phyloP scores from a whole-genome alignment of 257 asterid genomes.

The Mitragyna speciosa region DNA sequence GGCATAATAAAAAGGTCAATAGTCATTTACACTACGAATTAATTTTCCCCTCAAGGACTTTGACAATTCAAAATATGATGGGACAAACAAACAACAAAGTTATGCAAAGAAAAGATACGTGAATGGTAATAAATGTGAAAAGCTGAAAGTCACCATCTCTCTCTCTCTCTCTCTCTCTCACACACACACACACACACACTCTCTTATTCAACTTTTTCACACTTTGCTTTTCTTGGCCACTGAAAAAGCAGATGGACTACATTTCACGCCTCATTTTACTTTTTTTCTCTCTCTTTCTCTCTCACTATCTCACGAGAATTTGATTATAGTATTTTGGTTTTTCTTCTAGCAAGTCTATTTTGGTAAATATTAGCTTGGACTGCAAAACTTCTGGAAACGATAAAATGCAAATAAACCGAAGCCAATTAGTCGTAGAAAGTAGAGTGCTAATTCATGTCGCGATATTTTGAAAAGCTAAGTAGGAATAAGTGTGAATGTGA shows the following conservation, averaged over 20 bases:
- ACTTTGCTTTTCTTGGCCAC: conserved; percentile 27
- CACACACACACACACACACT: too few relatives aligned
- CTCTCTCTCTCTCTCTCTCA: conserved; percentile 7
- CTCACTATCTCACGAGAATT: conserved; percentile 16
- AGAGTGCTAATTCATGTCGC: neutral
- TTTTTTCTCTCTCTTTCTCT: neutral
- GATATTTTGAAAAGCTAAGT: conserved; percentile 4
- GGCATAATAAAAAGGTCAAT: neutral
- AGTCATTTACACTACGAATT: neutral
- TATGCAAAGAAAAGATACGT: conserved; percentile 25
- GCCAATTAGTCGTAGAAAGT: too few relatives aligned
- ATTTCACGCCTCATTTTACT: conserved; percentile 28
- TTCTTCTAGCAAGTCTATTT: too few relatives aligned
- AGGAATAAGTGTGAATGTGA: conserved; percentile 11
- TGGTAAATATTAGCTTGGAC: too few relatives aligned
- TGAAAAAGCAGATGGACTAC: conserved; percentile 15
- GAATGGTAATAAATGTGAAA: conserved; percentile 44
- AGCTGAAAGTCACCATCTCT: conserved; percentile 28
- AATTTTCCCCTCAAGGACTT: neutral
- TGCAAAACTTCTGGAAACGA: too few relatives aligned
- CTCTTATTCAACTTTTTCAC: conserved; percentile 15
- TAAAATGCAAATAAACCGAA: too few relatives aligned
- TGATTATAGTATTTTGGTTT: neutral
- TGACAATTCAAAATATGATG: neutral
- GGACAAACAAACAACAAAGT: conserved; percentile 7